Evolutionary conservation across 2,329 filamentous ascomycete species (phyloP), one percentile per base, ranked within the genome.

Genomic region (Fusarium robinianum): DNA sequence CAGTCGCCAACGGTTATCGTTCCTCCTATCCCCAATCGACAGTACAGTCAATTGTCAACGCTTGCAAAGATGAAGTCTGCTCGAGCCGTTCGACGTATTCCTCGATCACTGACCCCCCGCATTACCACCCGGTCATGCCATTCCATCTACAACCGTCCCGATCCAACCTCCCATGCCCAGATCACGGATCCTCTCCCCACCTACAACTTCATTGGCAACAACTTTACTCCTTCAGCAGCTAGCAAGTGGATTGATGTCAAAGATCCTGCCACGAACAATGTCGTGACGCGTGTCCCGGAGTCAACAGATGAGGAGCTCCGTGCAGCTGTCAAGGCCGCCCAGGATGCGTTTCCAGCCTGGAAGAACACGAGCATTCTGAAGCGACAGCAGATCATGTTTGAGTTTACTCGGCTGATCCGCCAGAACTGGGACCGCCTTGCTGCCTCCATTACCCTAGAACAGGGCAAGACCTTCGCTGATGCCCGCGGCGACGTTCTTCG

Each of bases 221-320:
- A 84, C 63, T 88, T 89, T 64, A 69, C 81, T 25, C 69, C 76
- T 22, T 88, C 85, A 5, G 67, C 76, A 56, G 73, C 85, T n/a
- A 77, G 78, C 29, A 72, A 84, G 69, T 87, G 83, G 76, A 87
- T 90, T 64, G 84, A 88, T 55, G 72, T 90, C 49, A 74, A 87
- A 68, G 87, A 90, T 65, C 86, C 86, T n/a, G 85, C 87, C 24
- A 90, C 86, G 51, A 89, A 88, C 74, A 85, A 88, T 67, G 76
- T 89, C 49, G 83, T 90, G 46, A 90, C 86, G 7, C 79, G 85
- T 31, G 85, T 89, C 16, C 86, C 86, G n/a, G 84, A 89, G 70
- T 85, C 44, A 15, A 49, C 51, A 1, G 78, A 85, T 64, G 80
- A 71, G 40, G 85, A 89, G 71, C 75, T 89, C 45, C 75, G 76